These are phyloP conservation scores for Termitomyces sp. DNA, from an alignment of 768 basidiomycete species.

Conservation along the genomic window DNA sequence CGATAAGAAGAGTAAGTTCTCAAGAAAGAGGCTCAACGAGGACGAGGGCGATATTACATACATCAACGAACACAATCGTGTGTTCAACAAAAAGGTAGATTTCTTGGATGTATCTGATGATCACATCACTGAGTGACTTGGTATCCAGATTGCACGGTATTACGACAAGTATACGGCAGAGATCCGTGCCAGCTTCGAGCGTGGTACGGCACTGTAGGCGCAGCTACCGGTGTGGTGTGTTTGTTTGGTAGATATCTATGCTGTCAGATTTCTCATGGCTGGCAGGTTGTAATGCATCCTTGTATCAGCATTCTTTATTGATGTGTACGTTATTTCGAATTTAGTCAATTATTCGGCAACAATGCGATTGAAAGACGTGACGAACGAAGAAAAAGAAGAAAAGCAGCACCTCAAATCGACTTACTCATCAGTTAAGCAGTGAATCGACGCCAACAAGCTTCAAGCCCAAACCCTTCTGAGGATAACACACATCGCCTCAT, in stretches of 20 bases:
- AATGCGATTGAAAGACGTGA: neutral
- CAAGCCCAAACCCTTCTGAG: conserved; percentile 44
- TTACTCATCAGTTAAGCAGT: conserved; percentile 37
- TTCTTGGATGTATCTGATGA: neutral
- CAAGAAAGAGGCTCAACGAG: conserved; percentile 85
- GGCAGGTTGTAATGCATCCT: neutral
- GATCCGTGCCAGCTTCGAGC: conserved; percentile 96
- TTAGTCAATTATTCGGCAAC: neutral
- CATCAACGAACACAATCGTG: conserved; percentile 97
- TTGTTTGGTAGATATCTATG: neutral
- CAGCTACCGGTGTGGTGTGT: neutral
- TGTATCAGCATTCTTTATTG: neutral
- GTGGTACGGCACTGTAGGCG: conserved; percentile 86
- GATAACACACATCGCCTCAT: conserved; percentile 46
- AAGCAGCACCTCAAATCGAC: too few relatives aligned
- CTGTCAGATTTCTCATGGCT: neutral
- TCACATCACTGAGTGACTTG: neutral
- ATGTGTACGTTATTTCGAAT: neutral
- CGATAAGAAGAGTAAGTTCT: conserved; percentile 88
- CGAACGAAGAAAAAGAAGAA: too few relatives aligned
- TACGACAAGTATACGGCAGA: conserved; percentile 97
- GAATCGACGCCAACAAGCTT: conserved; percentile 42
- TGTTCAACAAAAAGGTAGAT: conserved; percentile 94
- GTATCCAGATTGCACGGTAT: conserved; percentile 78
- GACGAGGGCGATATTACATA: conserved; percentile 97